These are phyloP conservation scores for Exserohilum rostratum DNA, from an alignment of 2,329 filamentous ascomycete species.

Conservation along the genomic window DNA sequence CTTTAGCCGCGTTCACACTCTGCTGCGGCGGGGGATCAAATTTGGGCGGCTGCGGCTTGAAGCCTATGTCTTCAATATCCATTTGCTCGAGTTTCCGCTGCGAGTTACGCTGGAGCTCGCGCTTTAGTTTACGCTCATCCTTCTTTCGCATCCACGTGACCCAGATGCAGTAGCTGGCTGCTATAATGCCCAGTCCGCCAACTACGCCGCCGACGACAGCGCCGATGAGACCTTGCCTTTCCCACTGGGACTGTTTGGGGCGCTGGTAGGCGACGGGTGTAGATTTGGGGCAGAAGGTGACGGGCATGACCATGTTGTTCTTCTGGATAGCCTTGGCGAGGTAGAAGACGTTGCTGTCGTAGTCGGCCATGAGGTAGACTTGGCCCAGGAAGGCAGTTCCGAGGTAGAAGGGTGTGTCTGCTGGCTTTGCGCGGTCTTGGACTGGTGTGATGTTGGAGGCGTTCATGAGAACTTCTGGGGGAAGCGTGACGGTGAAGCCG, in stretches of 20 bases:
- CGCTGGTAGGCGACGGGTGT: constrained; percentile 43
- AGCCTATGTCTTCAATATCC: constrained; percentile 39
- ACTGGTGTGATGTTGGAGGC: constrained; percentile 48
- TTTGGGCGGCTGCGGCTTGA: constrained; percentile 21
- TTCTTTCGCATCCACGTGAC: constrained; percentile 37
- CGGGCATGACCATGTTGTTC: constrained; percentile 50
- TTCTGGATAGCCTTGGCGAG: constrained; percentile 50
- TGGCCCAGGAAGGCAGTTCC: constrained; percentile 51
- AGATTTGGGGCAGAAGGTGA: constrained; percentile 49
- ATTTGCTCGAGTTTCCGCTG: constrained; percentile 41
- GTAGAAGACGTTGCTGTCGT: constrained; percentile 49
- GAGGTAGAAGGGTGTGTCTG: constrained; percentile 45
- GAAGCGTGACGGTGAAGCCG: constrained; percentile 50
- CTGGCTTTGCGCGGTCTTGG: constrained; percentile 37
- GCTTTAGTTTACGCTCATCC: constrained; percentile 35
- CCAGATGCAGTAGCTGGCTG: constrained; percentile 37
- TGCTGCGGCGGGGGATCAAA: constrained; percentile 43
- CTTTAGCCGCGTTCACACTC: constrained; percentile 30
- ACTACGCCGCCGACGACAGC: constrained; percentile 49
- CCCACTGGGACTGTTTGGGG: constrained; percentile 37
- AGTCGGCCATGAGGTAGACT: constrained; percentile 54
- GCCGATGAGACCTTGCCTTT: constrained; percentile 45
- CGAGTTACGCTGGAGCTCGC: constrained; percentile 33
- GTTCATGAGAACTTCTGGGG: constrained; percentile 47
- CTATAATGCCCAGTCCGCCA: constrained; percentile 41